Evolutionary conservation across 768 basidiomycete species (phyloP).

Genomic region (Scleroderma bovista): DNA sequence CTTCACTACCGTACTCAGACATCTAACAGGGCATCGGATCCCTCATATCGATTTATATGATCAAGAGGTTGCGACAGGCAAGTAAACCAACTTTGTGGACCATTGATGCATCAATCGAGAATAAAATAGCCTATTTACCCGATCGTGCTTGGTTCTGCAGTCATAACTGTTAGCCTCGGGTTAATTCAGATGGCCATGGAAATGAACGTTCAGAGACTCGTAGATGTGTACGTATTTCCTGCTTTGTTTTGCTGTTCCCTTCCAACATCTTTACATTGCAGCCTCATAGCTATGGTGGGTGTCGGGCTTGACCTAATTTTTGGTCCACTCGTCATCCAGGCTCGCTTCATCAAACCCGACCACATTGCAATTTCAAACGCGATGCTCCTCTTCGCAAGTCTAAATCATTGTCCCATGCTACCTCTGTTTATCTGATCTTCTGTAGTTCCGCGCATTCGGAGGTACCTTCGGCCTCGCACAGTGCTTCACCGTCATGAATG

Average conservation of each 20-base stretch:
- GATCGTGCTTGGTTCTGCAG: conserved; percentile 32
- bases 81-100: not conserved
- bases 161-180: conserved; percentile 39
- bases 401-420: not conserved
- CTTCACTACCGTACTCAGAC: not conserved
- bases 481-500: conserved; percentile 43
- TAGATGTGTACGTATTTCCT: conserved; percentile 30
- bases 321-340: conserved; percentile 38
- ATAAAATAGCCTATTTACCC: conserved; percentile 35
- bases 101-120: not conserved
- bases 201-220: conserved; percentile 25
- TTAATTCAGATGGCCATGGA: conserved; percentile 39
- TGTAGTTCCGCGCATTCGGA: conserved; percentile 45
- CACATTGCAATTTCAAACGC: conserved; percentile 42
- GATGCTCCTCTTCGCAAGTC: conserved; percentile 41
- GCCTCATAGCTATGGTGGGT: conserved; percentile 42
- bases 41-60: conserved; percentile 28
- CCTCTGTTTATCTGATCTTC: no score
- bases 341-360: conserved; percentile 39
- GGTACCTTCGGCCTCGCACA: conserved; percentile 51
- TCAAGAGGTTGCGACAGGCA: conserved; percentile 35
- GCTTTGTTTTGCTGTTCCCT: not conserved
- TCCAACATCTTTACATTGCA: conserved; percentile 6
- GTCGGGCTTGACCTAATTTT: conserved; percentile 38
- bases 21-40: conserved; percentile 34